A percentile compares a stretch with the other conserved stretches of the same genome.
These are phyloP conservation scores for Claviceps monticola DNA, from an alignment of 2,329 filamentous ascomycete genomes.

Conservation along the genomic window DNA sequence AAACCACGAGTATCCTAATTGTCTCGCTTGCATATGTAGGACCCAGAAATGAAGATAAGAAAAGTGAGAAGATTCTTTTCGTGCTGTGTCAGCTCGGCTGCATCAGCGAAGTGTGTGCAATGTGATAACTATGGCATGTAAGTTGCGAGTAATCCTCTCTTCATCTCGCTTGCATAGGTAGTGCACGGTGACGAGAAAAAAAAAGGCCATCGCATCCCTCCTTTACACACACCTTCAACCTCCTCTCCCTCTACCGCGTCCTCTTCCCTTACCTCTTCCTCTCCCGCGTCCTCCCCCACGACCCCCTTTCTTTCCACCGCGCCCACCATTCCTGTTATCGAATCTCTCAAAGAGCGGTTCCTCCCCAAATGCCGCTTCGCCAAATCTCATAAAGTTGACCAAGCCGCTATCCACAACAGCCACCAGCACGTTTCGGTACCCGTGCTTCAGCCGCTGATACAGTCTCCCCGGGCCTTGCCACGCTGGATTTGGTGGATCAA, in stretches of 20 bases:
- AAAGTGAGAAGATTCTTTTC: too few relatives aligned
- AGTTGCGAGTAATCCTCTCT: too few relatives aligned
- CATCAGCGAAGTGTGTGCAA: too few relatives aligned
- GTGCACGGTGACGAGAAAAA: too few relatives aligned
- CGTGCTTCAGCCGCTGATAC: constrained; percentile 72
- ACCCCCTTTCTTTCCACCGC: constrained; percentile 20
- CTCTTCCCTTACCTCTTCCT: constrained; percentile 9
- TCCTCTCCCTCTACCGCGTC: constrained; percentile 9
- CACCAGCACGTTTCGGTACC: constrained; percentile 68
- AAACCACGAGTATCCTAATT: too few relatives aligned
- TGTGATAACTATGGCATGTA: too few relatives aligned
- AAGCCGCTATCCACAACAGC: constrained; percentile 84
- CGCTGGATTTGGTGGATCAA: constrained; percentile 39
- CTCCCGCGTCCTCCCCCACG: constrained; percentile 14
- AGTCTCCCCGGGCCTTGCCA: constrained; percentile 34
- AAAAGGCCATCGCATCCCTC: too few relatives aligned
- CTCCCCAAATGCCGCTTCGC: constrained; percentile 64
- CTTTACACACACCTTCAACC: not conserved
- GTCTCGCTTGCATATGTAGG: too few relatives aligned
- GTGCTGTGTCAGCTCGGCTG: too few relatives aligned
- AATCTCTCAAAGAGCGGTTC: constrained; percentile 57
- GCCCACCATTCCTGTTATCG: constrained; percentile 28
- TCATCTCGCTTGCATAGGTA: too few relatives aligned
- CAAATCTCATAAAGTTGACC: constrained; percentile 72
- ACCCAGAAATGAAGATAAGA: too few relatives aligned